phyloP scores from a whole-genome alignment of 2,329 filamentous ascomycete genomes.

The Sporothrix sp. region DNA sequence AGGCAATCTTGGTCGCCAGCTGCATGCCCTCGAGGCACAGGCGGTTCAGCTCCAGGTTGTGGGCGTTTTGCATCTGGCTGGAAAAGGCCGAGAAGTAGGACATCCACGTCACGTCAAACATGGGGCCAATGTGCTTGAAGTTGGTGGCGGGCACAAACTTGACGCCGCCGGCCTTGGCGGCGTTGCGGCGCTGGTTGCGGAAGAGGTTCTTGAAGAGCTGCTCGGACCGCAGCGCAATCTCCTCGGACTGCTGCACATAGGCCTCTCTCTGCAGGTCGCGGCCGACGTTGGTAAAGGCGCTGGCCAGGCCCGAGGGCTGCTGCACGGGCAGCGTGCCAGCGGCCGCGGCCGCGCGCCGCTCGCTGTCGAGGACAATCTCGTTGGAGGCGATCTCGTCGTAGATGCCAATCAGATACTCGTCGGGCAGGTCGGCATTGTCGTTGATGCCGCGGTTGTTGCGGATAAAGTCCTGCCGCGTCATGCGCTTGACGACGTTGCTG shows the following conservation, averaged over 20 bases:
- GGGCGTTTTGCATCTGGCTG: constrained; percentile 83
- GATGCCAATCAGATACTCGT: constrained; percentile 81
- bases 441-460: constrained; percentile 99
- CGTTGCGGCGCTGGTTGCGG: constrained; percentile 75
- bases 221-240: constrained; percentile 64
- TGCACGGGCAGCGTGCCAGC: constrained; percentile 46
- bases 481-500: constrained; percentile 68
- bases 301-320: constrained; percentile 59
- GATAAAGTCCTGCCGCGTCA: constrained; percentile 97
- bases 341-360: constrained; percentile 80
- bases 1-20: constrained; percentile 84
- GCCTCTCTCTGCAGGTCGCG: constrained; percentile 87
- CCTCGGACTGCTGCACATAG: constrained; percentile 88
- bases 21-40: constrained; percentile 93
- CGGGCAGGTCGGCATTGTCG: constrained; percentile 83
- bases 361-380: constrained; percentile 90
- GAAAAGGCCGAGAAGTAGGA: constrained; percentile 93
- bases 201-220: constrained; percentile 92
- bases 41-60: constrained; percentile 85
- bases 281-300: constrained; percentile 83
- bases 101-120: constrained; percentile 99
- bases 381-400: constrained; percentile 87
- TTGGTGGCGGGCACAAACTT: constrained; percentile 88
- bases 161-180: constrained; percentile 55
- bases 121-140: constrained; percentile 88